Conservation (phyloP, 495 filamentous ascomycete genomes). For the Aspergillus ellipticus region DNA sequence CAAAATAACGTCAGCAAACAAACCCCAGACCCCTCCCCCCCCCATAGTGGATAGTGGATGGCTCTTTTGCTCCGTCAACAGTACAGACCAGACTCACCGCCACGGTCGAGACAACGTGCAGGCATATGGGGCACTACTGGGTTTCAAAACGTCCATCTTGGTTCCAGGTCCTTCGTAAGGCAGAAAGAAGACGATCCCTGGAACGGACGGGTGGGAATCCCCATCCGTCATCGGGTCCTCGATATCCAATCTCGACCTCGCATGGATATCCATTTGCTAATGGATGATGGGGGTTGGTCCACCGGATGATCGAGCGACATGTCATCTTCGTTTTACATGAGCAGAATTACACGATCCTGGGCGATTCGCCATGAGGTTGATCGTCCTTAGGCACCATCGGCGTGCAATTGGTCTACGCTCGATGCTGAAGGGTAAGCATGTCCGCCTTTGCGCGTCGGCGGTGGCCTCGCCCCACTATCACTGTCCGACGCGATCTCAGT, state of each 20-base stretch:
- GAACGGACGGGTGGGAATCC: not conserved
- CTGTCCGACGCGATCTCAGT: not conserved
- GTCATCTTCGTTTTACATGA: not conserved
- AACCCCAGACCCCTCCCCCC: too few relatives aligned
- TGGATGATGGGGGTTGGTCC: not conserved
- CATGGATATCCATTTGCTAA: not conserved
- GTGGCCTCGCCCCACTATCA: not conserved
- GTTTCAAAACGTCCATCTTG: not conserved
- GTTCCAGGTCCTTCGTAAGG: not conserved
- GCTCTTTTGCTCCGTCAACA: not conserved
- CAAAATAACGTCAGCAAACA: not conserved
- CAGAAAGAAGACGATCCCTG: not conserved
- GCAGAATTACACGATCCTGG: not conserved
- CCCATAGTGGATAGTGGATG: not conserved
- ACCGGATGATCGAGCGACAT: not conserved
- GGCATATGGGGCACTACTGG: not conserved
- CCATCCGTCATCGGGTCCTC: not conserved
- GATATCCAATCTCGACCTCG: not conserved
- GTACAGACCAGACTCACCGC: not conserved
- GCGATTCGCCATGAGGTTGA: not conserved
- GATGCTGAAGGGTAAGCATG: not conserved
- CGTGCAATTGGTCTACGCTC: not conserved
- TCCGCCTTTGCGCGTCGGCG: not conserved
- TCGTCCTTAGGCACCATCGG: too few relatives aligned
- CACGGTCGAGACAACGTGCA: not conserved